Evolutionary conservation across 495 filamentous ascomycete species (phyloP), one percentile per base, ranked within the genome.

Genomic region (Hyphodiscus hymeniophilus): DNA sequence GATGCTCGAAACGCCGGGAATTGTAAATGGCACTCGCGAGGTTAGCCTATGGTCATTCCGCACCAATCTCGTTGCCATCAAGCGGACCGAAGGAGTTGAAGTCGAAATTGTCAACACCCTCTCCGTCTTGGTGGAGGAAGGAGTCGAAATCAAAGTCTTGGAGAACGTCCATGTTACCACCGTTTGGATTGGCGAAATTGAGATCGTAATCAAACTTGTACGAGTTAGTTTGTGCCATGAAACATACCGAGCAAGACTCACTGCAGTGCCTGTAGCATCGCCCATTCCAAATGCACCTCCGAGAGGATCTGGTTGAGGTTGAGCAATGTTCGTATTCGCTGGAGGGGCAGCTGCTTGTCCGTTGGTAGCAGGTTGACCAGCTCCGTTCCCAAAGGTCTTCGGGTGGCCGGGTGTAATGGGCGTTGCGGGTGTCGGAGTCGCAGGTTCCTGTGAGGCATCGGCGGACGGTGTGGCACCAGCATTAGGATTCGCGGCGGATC

Each of bases 111-210:
- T 53, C 49, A 5, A 60, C 59, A 24, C 66, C 72, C n/a, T 50
- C 62, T 23, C 60, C 63, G 41, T 56, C 60, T 48, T 75, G 70
- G 23, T 77, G 69, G n/a, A 97, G 69, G 76, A 96, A 97, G 0
- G 86, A 88, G 64, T 97, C 91, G 63, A 97, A 97, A 64, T 97
- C 91, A 55, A 97, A 97, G 56, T 86, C 85, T 59, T 88, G 83
- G 40, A 97, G 69, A n/a, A 94, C 82, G 61, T 90, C 76, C 38
- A 68, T 67, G 23, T 73, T 77, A 45, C 77, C 72, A 57, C 85
- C 64, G 36, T 63, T 58, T 4, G 71, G 67, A 42, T 74, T 67
- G 55, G 71, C 72, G 45, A 52, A 55, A 45, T 82, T 80, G 60
- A 85, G 21, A 3, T 18, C 17, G 20, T 41, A 43, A 15, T 48